phyloP scores from a whole-genome alignment of 2,329 filamentous ascomycete species.

The Penicillium brasilianum region DNA sequence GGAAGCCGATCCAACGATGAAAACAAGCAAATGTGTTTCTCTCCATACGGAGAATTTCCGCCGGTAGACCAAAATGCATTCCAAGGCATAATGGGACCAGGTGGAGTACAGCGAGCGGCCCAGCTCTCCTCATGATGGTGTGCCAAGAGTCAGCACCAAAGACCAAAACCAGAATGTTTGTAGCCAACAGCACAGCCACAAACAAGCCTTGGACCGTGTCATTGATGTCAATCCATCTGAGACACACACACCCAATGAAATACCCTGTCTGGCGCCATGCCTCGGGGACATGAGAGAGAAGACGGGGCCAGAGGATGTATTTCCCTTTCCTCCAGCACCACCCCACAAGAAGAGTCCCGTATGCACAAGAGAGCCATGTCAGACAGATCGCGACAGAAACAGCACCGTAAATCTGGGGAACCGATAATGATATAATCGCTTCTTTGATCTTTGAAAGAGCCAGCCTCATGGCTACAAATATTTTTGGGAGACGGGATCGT shows the following conservation, averaged over 20 bases:
- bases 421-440: neutral
- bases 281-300: neutral
- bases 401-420: slow-evolving; percentile 4
- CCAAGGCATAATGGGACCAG: neutral
- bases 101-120: neutral
- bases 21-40: neutral
- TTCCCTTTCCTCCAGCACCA: slow-evolving; percentile 1
- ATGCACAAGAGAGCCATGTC: slow-evolving; percentile 1
- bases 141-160: neutral
- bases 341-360: neutral
- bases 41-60: neutral
- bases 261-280: neutral
- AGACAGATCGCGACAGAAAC: neutral
- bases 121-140: neutral
- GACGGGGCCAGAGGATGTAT: neutral
- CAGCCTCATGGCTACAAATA: slow-evolving; percentile 1
- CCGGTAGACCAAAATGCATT: neutral
- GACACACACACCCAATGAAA: neutral
- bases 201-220: neutral
- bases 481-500: slow-evolving; percentile 3
- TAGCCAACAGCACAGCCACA: neutral
- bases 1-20: slow-evolving; percentile 1
- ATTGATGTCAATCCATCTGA: slow-evolving; percentile 1
- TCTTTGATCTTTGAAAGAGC: slow-evolving; percentile 2
- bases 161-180: neutral